phyloP scores from a whole-genome alignment of 2,329 filamentous ascomycete genomes.

The Emergomyces orientalis region DNA sequence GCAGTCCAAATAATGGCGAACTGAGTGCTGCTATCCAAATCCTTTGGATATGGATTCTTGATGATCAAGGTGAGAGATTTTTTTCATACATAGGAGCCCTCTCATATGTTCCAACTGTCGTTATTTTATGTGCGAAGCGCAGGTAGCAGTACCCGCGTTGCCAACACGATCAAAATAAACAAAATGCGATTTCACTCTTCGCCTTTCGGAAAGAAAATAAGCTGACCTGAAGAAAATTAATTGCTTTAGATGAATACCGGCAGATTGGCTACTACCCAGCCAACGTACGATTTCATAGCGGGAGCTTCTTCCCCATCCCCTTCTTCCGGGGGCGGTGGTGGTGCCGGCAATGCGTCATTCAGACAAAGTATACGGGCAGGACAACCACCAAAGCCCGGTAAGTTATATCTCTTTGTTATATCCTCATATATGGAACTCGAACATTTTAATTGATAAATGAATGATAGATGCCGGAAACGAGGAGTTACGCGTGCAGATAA shows the following conservation, averaged over 20 bases:
- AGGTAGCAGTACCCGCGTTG: not conserved
- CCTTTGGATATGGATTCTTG: not conserved
- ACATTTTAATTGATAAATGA: not conserved
- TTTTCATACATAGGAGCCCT: not conserved
- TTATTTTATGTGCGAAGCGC: not conserved
- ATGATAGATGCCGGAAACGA: slow-evolving; percentile 48
- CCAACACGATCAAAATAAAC: not conserved
- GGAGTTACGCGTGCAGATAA: slow-evolving; percentile 79
- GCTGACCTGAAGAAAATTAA: not conserved
- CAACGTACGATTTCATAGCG: slow-evolving; percentile 51
- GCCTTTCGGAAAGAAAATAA: not conserved
- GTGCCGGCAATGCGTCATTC: slow-evolving; percentile 26
- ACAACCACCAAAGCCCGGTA: slow-evolving; percentile 31
- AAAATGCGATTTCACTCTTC: not conserved
- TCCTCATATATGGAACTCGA: not conserved
- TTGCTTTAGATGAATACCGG: slow-evolving; percentile 28
- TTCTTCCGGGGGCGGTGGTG: slow-evolving; percentile 14
- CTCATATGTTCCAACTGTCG: not conserved
- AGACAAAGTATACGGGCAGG: slow-evolving; percentile 30
- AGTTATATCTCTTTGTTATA: slow-evolving; percentile 12
- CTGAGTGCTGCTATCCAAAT: not conserved
- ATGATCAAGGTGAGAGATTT: slow-evolving; percentile 1
- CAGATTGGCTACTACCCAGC: slow-evolving; percentile 41
- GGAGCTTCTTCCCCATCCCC: slow-evolving; percentile 40
- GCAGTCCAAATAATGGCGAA: not conserved